phyloP scores from a whole-genome alignment of 2,329 filamentous ascomycete species.

The Sclerotinia spermophila region DNA sequence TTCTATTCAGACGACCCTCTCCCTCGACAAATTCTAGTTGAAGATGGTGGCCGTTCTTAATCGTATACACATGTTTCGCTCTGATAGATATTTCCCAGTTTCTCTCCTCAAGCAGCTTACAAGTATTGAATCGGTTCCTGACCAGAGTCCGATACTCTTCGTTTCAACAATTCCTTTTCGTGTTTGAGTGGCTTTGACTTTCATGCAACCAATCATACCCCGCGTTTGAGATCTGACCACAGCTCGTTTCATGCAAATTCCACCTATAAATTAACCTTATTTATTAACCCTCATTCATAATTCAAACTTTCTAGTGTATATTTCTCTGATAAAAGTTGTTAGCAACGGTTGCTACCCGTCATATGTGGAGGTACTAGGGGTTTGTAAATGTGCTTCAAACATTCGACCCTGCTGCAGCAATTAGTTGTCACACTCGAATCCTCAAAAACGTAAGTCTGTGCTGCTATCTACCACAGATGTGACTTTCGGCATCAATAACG shows the following conservation, averaged over 20 bases:
- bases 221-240: neutral
- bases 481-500: neutral
- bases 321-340: neutral
- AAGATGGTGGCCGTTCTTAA: neutral
- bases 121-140: neutral
- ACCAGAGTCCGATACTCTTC: neutral
- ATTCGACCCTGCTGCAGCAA: neutral
- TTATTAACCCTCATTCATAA: neutral
- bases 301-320: neutral
- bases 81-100: neutral
- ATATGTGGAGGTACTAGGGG: neutral
- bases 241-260: constrained; percentile 9
- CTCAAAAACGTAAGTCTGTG: neutral
- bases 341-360: neutral
- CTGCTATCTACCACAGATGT: neutral
- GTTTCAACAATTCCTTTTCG: constrained; percentile 1
- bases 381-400: neutral
- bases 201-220: neutral
- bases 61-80: neutral
- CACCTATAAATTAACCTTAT: constrained; percentile 8
- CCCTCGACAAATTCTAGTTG: neutral
- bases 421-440: neutral
- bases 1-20: neutral
- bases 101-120: neutral
- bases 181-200: constrained; percentile 10